phyloP scores from a whole-genome alignment of 352 stramenopile species.

The Phytophthora constricta region DNA sequence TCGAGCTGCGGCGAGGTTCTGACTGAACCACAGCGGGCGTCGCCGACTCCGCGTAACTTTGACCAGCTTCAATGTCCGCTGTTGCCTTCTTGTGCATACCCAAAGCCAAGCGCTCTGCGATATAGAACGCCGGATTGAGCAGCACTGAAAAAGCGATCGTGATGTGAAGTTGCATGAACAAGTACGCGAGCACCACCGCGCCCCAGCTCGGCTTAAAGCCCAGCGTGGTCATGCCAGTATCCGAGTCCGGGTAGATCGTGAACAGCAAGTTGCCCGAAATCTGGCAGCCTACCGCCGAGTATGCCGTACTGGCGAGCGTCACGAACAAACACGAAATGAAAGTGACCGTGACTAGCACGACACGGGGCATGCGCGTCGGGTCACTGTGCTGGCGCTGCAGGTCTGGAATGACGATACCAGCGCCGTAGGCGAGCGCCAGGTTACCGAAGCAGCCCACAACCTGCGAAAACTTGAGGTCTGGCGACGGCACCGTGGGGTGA shows the following conservation, averaged over 20 bases:
- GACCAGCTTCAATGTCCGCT: neutral
- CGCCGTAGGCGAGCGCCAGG: slow-evolving; percentile 34
- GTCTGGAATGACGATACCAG: slow-evolving; percentile 38
- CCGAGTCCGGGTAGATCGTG: slow-evolving; percentile 40
- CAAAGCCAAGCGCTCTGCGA: slow-evolving; percentile 42
- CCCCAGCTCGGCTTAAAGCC: slow-evolving; percentile 39
- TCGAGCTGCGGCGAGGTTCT: slow-evolving; percentile 24
- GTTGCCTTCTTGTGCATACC: slow-evolving; percentile 38
- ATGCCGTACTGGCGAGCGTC: slow-evolving; percentile 39
- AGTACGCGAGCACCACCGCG: slow-evolving; percentile 31
- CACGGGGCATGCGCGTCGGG: slow-evolving; percentile 53
- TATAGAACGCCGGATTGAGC: slow-evolving; percentile 43
- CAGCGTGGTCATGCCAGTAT: slow-evolving; percentile 26
- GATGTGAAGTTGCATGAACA: slow-evolving; percentile 33
- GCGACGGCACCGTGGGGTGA: slow-evolving; percentile 19
- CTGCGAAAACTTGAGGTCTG: slow-evolving; percentile 28
- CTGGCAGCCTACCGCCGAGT: slow-evolving; percentile 56
- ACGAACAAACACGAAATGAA: slow-evolving; percentile 51
- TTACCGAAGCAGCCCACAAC: slow-evolving; percentile 35
- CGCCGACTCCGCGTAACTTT: neutral
- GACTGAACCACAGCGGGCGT: neutral
- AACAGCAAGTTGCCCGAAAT: slow-evolving; percentile 62
- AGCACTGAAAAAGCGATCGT: slow-evolving; percentile 37
- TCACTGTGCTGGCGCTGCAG: slow-evolving; percentile 52
- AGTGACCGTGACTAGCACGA: slow-evolving; percentile 46